phyloP scores from a whole-genome alignment of 352 stramenopile genomes.

The Globisporangium perplexum region DNA sequence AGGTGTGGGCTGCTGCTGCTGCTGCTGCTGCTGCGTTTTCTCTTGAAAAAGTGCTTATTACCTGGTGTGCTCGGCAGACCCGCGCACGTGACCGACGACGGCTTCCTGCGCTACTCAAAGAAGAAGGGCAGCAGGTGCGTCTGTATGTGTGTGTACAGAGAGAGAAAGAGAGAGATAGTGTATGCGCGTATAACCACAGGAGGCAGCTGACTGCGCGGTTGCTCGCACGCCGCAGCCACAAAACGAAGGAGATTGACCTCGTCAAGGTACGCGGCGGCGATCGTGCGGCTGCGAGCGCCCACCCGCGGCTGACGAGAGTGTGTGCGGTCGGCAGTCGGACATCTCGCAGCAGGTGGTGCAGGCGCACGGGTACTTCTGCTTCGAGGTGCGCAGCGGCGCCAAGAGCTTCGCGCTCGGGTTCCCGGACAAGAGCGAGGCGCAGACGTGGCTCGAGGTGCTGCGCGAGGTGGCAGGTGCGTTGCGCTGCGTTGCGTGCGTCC shows the following conservation, averaged over 20 bases:
- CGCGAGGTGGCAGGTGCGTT: slow-evolving; percentile 50
- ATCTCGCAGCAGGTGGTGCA: slow-evolving; percentile 36
- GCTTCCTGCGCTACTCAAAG: slow-evolving; percentile 68
- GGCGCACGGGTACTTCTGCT: slow-evolving; percentile 50
- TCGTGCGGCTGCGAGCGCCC: neutral
- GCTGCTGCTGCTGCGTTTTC: neutral
- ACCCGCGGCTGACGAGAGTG: neutral
- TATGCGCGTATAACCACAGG: slow-evolving; percentile 2
- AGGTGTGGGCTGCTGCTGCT: slow-evolving; percentile 22
- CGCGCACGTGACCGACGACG: slow-evolving; percentile 52
- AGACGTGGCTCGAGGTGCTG: slow-evolving; percentile 56
- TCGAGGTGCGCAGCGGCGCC: slow-evolving; percentile 40
- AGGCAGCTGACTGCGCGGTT: neutral
- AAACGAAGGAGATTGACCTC: slow-evolving; percentile 64
- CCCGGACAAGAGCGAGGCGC: slow-evolving; percentile 30
- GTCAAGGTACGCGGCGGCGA: slow-evolving; percentile 37
- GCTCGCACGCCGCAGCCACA: slow-evolving; percentile 12
- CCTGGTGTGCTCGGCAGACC: slow-evolving; percentile 15
- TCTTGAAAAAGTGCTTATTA: neutral
- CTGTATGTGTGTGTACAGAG: neutral
- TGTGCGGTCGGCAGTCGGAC: slow-evolving; percentile 19
- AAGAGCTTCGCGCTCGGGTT: slow-evolving; percentile 49
- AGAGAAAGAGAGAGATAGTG: neutral
- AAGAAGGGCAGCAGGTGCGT: slow-evolving; percentile 33
- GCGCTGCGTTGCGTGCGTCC: too few species aligned